Evolutionary conservation across 2,329 filamentous ascomycete species (phyloP).

Genomic region (Phoma sp.): DNA sequence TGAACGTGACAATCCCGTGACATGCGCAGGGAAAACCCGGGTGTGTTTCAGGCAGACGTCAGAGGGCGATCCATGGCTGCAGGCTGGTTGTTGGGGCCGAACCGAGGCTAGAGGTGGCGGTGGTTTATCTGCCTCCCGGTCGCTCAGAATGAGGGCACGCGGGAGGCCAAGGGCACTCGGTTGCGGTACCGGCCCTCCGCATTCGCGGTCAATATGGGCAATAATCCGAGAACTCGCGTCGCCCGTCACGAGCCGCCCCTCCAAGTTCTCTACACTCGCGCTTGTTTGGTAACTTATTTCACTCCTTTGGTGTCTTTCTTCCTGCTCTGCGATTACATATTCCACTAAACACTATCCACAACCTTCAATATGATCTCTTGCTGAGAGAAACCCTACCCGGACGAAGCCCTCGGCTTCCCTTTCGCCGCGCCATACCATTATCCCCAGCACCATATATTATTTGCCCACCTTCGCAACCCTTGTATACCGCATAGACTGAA

Average conservation of each 20-base stretch:
- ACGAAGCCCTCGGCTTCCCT: slow-evolving; percentile 16
- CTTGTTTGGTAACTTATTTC: background rate
- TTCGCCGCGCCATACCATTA: background rate
- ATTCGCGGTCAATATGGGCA: background rate
- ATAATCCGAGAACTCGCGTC: background rate
- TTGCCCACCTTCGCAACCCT: background rate
- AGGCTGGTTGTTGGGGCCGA: background rate
- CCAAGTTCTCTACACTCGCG: background rate
- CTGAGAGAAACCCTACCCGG: slow-evolving; percentile 5
- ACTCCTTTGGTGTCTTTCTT: slow-evolving; percentile 8
- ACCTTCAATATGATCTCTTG: slow-evolving; percentile 11
- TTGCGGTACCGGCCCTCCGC: slow-evolving; percentile 1
- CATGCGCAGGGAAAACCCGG: slow-evolving; percentile 9
- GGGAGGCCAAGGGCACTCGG: background rate
- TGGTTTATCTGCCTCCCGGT: background rate
- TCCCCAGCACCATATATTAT: background rate
- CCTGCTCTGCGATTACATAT: background rate
- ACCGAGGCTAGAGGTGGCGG: slow-evolving; percentile 4
- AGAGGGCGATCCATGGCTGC: too few species aligned
- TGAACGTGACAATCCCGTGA: slow-evolving; percentile 4
- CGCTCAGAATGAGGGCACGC: background rate
- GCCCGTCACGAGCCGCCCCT: slow-evolving; percentile 6
- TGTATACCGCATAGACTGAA: background rate
- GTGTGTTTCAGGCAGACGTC: slow-evolving; percentile 13
- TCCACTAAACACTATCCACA: background rate